Base-by-base conservation (phyloP, 2,329 filamentous ascomycete genomes). In the Arthrobotrys conoides region DNA sequence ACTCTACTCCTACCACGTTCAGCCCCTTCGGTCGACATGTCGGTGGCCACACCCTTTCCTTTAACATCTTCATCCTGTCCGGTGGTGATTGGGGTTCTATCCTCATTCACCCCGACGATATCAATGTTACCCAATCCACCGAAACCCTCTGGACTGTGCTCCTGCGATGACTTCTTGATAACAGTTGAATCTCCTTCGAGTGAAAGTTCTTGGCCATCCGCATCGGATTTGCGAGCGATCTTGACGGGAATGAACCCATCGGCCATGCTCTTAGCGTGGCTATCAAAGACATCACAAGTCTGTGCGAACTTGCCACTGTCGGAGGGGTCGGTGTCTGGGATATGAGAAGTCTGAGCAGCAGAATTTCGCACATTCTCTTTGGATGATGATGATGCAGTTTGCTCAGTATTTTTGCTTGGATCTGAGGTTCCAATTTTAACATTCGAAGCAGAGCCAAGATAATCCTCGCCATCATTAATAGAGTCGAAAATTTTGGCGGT, bases 1-100 rank as follows among this genome's bases (percentile, higher is more conserved):
- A 61, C 59, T 71, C 76, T 79, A 79, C 76, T 79, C 65, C 76
- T 79, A 59, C 76, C 76, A 65, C 76, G 75, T 69, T 78, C 75
- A 38, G 75, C 68, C 55, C 44, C 63, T n/a, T 51, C 68, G 75
- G 68, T 72, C 49, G 44, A 65, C 55, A n/a, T 61, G 22, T 72
- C 75, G 18, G 38, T 46, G 22, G 38, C 68, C 61, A 77, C 44
- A 36, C 36, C 68, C 27, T 66, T 57, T 16, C 68, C 51, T 65
- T 67, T 46, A 20, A 27, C 69, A 30, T 51, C 65, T 48, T 71
- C 48, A 48, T 75, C 5, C 41, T 70, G 33, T 9, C 18, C 27
- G 20, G 57, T 30, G 9, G 64, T 64, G 12, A 61, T 44, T 41
- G 5, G 59, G 30, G 20, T 30, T 5, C 57, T 70, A 65, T 66